Conservation (phyloP, 2,329 filamentous ascomycete species). For the Xylariales sp. region DNA sequence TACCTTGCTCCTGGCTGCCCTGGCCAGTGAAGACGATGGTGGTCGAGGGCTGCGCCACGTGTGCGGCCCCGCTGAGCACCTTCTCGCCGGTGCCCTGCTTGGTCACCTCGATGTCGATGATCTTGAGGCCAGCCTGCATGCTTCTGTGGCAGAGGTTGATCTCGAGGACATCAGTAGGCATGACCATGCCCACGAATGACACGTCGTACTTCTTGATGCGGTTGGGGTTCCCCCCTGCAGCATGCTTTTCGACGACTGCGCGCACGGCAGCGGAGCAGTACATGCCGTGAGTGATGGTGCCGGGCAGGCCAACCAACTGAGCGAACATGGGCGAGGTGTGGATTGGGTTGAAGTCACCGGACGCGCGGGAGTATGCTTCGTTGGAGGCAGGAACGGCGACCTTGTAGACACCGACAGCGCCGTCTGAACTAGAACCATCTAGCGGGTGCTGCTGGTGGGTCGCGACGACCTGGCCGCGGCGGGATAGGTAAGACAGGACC, state of each 20-base stretch:
- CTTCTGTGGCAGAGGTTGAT: slow-evolving; percentile 23
- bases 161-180: slow-evolving; percentile 25
- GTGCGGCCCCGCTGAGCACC: slow-evolving; percentile 19
- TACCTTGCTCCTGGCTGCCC: slow-evolving; percentile 30
- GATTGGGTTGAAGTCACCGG: slow-evolving; percentile 35
- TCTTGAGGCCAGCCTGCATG: slow-evolving; percentile 27
- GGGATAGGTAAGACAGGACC: slow-evolving; percentile 88
- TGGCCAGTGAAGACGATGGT: slow-evolving; percentile 36
- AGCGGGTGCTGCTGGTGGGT: slow-evolving; percentile 37
- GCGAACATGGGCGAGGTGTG: slow-evolving; percentile 31
- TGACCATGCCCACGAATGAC: slow-evolving; percentile 30
- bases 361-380: slow-evolving; percentile 23
- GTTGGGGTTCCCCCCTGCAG: slow-evolving; percentile 14
- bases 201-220: slow-evolving; percentile 21
- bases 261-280: slow-evolving; percentile 26
- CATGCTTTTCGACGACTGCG: slow-evolving; percentile 15
- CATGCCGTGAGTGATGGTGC: slow-evolving; percentile 37
- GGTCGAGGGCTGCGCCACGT: slow-evolving; percentile 24
- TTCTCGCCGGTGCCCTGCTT: slow-evolving; percentile 23
- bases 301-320: slow-evolving; percentile 27
- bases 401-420: not conserved
- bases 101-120: slow-evolving; percentile 25
- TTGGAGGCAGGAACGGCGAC: slow-evolving; percentile 15
- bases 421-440: slow-evolving; percentile 1
- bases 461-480: slow-evolving; percentile 82